These are phyloP conservation scores for Lachancea dasiensis DNA, from an alignment of 805 yeast genomes.

Conservation along the genomic window DNA sequence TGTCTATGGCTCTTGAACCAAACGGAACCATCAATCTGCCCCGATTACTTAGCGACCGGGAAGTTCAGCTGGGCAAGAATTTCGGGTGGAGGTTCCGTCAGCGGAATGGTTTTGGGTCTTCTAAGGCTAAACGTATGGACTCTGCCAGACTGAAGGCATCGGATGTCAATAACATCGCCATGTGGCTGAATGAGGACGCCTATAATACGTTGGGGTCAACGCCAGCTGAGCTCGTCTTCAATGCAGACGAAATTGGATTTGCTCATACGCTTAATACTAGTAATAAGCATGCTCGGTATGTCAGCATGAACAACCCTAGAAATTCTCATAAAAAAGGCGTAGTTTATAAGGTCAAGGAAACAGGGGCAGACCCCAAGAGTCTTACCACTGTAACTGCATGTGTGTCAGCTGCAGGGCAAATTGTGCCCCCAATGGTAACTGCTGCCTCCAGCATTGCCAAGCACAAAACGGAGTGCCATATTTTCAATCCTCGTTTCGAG, in stretches of 20 bases:
- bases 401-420: slow-evolving; percentile 9
- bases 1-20: neutral
- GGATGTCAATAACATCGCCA: slow-evolving; percentile 9
- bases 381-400: slow-evolving; percentile 10
- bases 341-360: slow-evolving; percentile 8
- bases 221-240: slow-evolving; percentile 7
- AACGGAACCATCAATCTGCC: slow-evolving; percentile 4
- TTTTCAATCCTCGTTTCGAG: slow-evolving; percentile 7
- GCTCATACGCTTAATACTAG: slow-evolving; percentile 6
- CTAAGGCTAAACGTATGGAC: slow-evolving; percentile 8
- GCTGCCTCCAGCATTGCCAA: slow-evolving; percentile 7
- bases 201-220: slow-evolving; percentile 5
- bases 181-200: slow-evolving; percentile 11
- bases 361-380: slow-evolving; percentile 1
- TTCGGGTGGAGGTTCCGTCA: slow-evolving; percentile 10
- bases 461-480: slow-evolving; percentile 3
- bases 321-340: slow-evolving; percentile 2
- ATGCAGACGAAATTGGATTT: slow-evolving; percentile 10
- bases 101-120: slow-evolving; percentile 8
- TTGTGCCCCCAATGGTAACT: slow-evolving; percentile 10
- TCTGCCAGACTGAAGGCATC: slow-evolving; percentile 8
- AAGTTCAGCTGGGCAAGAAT: slow-evolving; percentile 5
- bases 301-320: slow-evolving; percentile 2
- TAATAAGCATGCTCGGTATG: slow-evolving; percentile 7
- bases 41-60: slow-evolving; percentile 4